Evolutionary conservation across 2,329 filamentous ascomycete species (phyloP).

Genomic region (Sporothrix curviconia): DNA sequence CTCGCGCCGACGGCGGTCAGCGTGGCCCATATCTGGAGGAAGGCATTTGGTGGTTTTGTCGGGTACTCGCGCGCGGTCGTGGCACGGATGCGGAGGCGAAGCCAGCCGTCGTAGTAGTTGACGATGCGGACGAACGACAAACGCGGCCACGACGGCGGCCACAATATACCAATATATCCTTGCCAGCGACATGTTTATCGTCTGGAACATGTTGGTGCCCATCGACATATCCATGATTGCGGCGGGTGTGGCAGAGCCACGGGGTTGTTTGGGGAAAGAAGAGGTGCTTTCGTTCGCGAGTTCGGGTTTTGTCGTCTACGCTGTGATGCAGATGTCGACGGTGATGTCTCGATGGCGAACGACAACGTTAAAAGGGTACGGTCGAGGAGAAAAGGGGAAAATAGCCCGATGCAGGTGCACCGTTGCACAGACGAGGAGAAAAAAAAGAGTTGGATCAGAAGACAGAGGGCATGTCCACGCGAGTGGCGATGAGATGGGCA

Average conservation of each 20-base stretch:
- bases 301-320: not conserved
- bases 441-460: not conserved
- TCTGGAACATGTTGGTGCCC: conserved; percentile 35
- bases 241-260: conserved; percentile 2
- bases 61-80: conserved; percentile 41
- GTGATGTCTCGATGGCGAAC: no score
- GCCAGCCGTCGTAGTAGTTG: conserved; percentile 34
- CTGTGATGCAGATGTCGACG: not conserved
- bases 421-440: not conserved
- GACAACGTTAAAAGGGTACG: no score
- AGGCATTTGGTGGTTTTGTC: conserved; percentile 42
- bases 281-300: not conserved
- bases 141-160: conserved; percentile 39
- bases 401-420: not conserved
- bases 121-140: conserved; percentile 36
- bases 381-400: no score
- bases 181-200: conserved; percentile 45
- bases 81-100: conserved; percentile 38
- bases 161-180: conserved; percentile 54
- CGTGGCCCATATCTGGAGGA: conserved; percentile 51
- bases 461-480: not conserved
- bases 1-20: conserved; percentile 52
- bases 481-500: not conserved
- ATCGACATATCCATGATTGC: conserved; percentile 25
- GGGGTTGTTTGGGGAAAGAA: not conserved